A percentile compares a stretch with the other conserved stretches of the same genome.
phyloP scores from a whole-genome alignment of 1,284 basidiomycete species.

The Rhodotorula sp. region DNA sequence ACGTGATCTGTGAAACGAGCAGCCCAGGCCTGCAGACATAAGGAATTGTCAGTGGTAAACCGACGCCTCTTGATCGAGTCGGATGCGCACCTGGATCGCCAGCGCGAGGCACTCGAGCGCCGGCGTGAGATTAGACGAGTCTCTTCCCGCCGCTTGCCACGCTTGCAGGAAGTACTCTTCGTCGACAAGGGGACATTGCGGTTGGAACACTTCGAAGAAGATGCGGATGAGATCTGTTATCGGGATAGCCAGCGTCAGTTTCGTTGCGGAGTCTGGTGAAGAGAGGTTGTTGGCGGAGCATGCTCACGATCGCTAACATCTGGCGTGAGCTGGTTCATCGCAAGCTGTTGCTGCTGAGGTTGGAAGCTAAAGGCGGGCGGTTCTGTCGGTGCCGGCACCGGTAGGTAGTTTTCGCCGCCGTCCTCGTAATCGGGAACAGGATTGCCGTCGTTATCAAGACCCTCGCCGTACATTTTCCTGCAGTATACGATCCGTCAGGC shows the following conservation, averaged over 20 bases:
- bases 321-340: not conserved
- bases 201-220: slow-evolving; percentile 22
- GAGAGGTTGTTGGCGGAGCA: not conserved
- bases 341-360: not conserved
- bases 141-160: slow-evolving; percentile 23
- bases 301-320: slow-evolving; percentile 14
- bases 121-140: slow-evolving; percentile 15
- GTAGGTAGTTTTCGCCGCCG: not conserved
- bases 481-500: not conserved
- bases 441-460: not conserved
- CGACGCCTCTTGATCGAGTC: too few relatives aligned
- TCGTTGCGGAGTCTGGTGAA: too few relatives aligned
- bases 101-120: slow-evolving; percentile 30
- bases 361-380: not conserved
- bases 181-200: slow-evolving; percentile 34
- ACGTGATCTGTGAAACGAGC: slow-evolving; percentile 26
- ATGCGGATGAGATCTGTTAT: slow-evolving; percentile 26
- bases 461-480: slow-evolving; percentile 20
- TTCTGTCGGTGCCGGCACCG: not conserved
- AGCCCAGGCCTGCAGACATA: slow-evolving; percentile 30
- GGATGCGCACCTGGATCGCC: slow-evolving; percentile 21
- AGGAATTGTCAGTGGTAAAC: too few relatives aligned
- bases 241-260: not conserved
- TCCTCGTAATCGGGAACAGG: not conserved
- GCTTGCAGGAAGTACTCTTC: slow-evolving; percentile 13